These are phyloP conservation scores for Sporothrix sp. DNA, from an alignment of 2,329 filamentous ascomycete genomes.

Conservation along the genomic window DNA sequence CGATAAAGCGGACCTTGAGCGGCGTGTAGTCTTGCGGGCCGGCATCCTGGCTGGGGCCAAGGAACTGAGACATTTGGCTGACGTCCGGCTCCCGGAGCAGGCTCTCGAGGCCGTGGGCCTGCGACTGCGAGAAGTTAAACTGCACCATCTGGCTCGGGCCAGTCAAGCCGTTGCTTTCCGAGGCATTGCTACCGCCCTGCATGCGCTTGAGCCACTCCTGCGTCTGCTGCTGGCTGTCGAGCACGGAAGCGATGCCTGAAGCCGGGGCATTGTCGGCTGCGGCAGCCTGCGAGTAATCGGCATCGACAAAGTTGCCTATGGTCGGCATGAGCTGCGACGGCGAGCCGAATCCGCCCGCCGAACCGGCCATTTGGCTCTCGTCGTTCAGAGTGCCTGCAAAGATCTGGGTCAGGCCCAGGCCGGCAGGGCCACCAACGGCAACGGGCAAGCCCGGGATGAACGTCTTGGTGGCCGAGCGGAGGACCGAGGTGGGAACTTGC, in stretches of 20 bases:
- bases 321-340: slow-evolving; percentile 46
- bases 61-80: slow-evolving; percentile 58
- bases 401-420: slow-evolving; percentile 75
- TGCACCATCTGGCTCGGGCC: slow-evolving; percentile 33
- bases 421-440: slow-evolving; percentile 42
- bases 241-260: slow-evolving; percentile 38
- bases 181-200: slow-evolving; percentile 12
- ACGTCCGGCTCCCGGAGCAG: slow-evolving; percentile 36
- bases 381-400: slow-evolving; percentile 79
- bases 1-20: slow-evolving; percentile 55
- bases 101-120: slow-evolving; percentile 49
- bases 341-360: slow-evolving; percentile 20
- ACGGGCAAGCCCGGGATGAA: slow-evolving; percentile 61
- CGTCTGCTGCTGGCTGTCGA: slow-evolving; percentile 37
- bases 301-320: slow-evolving; percentile 47
- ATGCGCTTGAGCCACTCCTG: slow-evolving; percentile 23
- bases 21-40: slow-evolving; percentile 69
- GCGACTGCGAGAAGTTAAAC: slow-evolving; percentile 51
- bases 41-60: slow-evolving; percentile 71
- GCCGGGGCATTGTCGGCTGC: slow-evolving; percentile 33
- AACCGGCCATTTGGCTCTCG: slow-evolving; percentile 37
- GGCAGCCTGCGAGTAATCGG: slow-evolving; percentile 48
- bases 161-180: slow-evolving; percentile 16
- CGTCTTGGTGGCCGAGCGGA: slow-evolving; percentile 58
- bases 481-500: slow-evolving; percentile 50